phyloP scores from a whole-genome alignment of 768 basidiomycete species.

The Suillus lakei region DNA sequence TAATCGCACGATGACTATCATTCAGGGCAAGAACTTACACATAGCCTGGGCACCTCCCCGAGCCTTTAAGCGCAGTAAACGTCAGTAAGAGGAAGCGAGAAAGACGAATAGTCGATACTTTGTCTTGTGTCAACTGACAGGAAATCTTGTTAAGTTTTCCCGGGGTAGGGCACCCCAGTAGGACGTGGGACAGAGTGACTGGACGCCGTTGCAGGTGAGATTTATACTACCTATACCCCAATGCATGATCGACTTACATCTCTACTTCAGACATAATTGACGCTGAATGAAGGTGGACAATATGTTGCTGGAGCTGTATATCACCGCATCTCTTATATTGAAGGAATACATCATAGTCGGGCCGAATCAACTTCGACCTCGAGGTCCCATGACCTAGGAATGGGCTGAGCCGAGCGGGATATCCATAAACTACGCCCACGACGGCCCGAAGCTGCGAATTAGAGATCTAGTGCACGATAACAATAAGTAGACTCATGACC shows the following conservation, averaged over 20 bases:
- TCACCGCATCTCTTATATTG: conserved; percentile 20
- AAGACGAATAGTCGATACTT: conserved; percentile 44
- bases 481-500: conserved; percentile 1
- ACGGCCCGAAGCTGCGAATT: conserved; percentile 9
- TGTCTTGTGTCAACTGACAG: conserved; percentile 74
- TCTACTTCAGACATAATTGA: conserved; percentile 61
- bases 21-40: conserved; percentile 54
- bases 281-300: neutral
- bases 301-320: neutral
- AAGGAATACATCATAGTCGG: conserved; percentile 9
- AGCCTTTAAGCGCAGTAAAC: conserved; percentile 35
- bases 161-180: conserved; percentile 34
- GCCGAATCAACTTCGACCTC: conserved; percentile 11
- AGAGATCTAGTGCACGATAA: neutral
- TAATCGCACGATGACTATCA: neutral
- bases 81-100: conserved; percentile 9
- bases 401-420: conserved; percentile 3
- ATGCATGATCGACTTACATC: conserved; percentile 48
- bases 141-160: conserved; percentile 77
- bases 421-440: conserved; percentile 14
- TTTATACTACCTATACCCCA: neutral
- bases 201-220: conserved; percentile 12
- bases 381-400: conserved; percentile 22
- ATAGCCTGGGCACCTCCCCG: conserved; percentile 86
- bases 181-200: conserved; percentile 27